Base-by-base conservation (phyloP, 139 green algal species). In the Monoraphidium neglectum region DNA sequence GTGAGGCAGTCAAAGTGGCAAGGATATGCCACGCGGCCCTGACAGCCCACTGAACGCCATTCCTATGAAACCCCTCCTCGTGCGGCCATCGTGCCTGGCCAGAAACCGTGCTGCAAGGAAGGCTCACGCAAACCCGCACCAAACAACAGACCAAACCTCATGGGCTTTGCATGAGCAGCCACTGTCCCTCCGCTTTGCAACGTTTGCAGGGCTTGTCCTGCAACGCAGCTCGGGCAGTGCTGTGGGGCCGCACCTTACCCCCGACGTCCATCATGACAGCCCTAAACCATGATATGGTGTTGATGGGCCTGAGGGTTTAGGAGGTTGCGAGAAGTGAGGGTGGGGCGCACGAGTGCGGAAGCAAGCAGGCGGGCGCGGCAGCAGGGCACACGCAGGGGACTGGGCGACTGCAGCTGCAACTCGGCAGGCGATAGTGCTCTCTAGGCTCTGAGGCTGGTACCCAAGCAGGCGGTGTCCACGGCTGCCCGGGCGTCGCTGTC, bases 261-360 rank as follows among this genome's bases (percentile, higher is more conserved):
- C 33, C 35, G 35, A 35, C 33, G 28, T 82, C 81, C 81, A 86
- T 86, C 62, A 77, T 80, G 28, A 86, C 76, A 12, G 81, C 81
- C 53, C 75, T 80, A 49, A 70, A 47, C 81, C 81, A 86, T 35
- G 21, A 65, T 16, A 82, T 40, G 18, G 82, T 76, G 56, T 86
- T 86, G n/a, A 86, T 71, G 28, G 81, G 81, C 8, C 43, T 51
- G 43, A 12, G 43, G 43, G 43, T 8, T 8, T 51, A 12, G 43
- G 43, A 21, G 43, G 43, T 8, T 8, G 43, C 8, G 43, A 51
- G 43, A 51, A n/a, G n/a, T n/a, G n/a, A n/a, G n/a, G n/a, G n/a
- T n/a, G n/a, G 43, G 43, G 43, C 43, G 43, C 43, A 51, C 8
- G 43, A 51, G 43, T 12, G 8, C 43, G 43, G 8, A 8, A 12